Evolutionary conservation across 345 rosid species (phyloP), one percentile per base, ranked within the genome.

Genomic region (Viola odorata): DNA sequence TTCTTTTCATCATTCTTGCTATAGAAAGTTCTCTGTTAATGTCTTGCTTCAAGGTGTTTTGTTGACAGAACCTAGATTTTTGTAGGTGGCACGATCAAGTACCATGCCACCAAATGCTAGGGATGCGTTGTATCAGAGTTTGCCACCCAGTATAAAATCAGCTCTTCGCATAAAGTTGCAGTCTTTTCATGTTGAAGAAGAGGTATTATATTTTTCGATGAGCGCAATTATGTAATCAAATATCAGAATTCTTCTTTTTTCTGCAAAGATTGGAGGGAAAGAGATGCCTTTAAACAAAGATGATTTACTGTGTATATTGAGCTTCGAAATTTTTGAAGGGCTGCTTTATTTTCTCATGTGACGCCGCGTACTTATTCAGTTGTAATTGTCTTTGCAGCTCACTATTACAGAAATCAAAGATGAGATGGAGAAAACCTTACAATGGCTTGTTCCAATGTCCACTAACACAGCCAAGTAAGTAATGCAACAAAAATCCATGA

Each of bases 391-490:
- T 58, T 40, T 75, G 64, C 84, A 90, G 97, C 74, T 78, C 40
- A 64, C 90, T 7, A 40, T 83, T 37, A 57, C 78, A 53, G 84
- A 81, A 63, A 80, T 90, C 49, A 86, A 86, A 74, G 84, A 81
- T 68, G 89, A 86, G 69, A 86, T 90, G 91, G 91, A 86, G 68
- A 94, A 88, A 77, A 88, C 83, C 10, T 79, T 88, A 37, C 73
- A 79, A 32, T 94, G 99, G 99, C 87, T 94, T 57, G 87, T 83
- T 62, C 96, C 92, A 0, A 57, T 90, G 40, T 89, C 99, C 53
- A 40, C 84, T 45, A 90, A 88, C 71, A 90, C 99, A 32, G 83
- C 88, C 54, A 88, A 86, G 97, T 94, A 82, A 41, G 84, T 56
- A 39, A 61, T 16, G 12, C 9, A 2, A 58, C 36, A 23, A n/a